Evolutionary conservation across 2,329 filamentous ascomycete species (phyloP).

Genomic region (Fusarium transvaalense): DNA sequence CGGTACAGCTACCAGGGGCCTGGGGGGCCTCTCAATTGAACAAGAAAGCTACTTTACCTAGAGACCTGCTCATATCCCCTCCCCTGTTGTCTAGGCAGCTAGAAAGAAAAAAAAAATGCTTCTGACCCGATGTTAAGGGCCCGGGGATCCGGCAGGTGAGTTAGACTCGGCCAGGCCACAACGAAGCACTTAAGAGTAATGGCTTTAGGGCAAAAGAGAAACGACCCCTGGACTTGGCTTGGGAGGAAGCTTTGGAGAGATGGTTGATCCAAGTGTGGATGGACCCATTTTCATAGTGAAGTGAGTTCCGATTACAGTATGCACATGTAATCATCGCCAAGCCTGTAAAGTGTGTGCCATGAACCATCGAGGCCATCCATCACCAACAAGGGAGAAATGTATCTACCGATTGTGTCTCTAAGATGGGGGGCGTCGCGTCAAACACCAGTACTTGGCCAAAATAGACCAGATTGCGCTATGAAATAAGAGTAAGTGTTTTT

Average conservation of each 20-base stretch:
- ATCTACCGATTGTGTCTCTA: neutral
- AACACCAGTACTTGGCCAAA: conserved; percentile 14
- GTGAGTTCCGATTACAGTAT: conserved; percentile 9
- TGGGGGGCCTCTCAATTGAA: conserved; percentile 25
- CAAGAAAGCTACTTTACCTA: neutral
- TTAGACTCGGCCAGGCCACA: neutral
- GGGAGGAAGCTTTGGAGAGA: neutral
- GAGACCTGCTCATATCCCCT: conserved; percentile 6
- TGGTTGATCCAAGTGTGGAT: conserved; percentile 14
- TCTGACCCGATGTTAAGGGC: conserved; percentile 29
- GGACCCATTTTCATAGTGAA: conserved; percentile 32
- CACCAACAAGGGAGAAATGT: conserved; percentile 21
- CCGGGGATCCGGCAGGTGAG: conserved; percentile 21
- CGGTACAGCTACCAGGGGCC: conserved; percentile 12
- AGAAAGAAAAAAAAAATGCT: conserved; percentile 12
- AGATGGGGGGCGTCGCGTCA: conserved; percentile 16
- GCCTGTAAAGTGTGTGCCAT: neutral
- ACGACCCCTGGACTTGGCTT: neutral
- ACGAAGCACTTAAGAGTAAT: conserved; percentile 21
- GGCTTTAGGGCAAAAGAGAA: conserved; percentile 1
- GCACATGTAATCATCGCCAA: neutral
- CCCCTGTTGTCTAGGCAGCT: conserved; percentile 39
- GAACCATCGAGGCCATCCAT: conserved; percentile 19
- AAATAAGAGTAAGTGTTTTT: neutral
- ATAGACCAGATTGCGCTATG: neutral